Conservation (phyloP, 2,329 filamentous ascomycete genomes). For the Paramyrothecium sp. region DNA sequence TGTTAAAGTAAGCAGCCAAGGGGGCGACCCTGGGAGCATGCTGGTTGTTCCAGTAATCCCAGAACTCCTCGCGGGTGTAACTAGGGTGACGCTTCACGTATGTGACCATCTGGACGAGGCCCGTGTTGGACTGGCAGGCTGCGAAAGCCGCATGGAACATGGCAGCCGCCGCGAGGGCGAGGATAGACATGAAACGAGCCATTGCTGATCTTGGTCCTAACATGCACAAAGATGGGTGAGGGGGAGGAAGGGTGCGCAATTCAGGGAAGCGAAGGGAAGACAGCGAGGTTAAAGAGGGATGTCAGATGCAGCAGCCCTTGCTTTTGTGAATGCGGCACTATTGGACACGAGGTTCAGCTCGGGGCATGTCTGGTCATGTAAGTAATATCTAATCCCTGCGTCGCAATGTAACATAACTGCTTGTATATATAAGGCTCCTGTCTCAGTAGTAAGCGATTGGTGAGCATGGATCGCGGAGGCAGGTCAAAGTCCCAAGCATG, state of each 20-base stretch:
- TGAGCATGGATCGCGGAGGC: too few species aligned
- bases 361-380: too few species aligned
- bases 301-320: too few species aligned
- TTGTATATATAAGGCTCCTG: too few species aligned
- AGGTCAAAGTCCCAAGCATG: too few species aligned
- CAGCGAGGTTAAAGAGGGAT: neutral
- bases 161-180: constrained; percentile 2
- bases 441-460: too few species aligned
- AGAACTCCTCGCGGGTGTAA: constrained; percentile 23
- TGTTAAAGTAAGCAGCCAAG: constrained; percentile 21
- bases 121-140: constrained; percentile 35
- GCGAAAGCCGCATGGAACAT: constrained; percentile 5
- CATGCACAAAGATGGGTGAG: neutral
- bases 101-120: constrained; percentile 23
- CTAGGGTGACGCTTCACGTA: constrained; percentile 23
- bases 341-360: too few species aligned
- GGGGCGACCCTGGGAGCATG: constrained; percentile 26
- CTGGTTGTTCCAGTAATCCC: constrained; percentile 26
- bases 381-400: too few species aligned
- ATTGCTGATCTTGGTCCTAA: constrained; percentile 4
- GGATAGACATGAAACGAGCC: constrained; percentile 5
- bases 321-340: too few species aligned
- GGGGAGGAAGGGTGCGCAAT: neutral
- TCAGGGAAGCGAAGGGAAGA: neutral
- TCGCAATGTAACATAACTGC: too few species aligned